Evolutionary conservation across 2,329 filamentous ascomycete species (phyloP).

Genomic region (Ceratocystis harringtonii): DNA sequence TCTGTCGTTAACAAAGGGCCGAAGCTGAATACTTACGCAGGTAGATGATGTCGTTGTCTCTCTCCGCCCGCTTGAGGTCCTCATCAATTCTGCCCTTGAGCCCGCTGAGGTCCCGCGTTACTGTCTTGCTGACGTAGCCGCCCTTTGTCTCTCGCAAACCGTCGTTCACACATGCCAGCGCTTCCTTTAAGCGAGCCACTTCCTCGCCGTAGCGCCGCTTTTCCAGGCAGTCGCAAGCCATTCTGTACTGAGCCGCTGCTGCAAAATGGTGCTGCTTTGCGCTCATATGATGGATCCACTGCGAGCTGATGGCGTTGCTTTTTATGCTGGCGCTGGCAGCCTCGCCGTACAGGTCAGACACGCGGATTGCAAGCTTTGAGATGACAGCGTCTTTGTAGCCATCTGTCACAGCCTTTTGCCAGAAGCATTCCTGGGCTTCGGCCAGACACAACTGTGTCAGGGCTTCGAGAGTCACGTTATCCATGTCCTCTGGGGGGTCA

Average conservation of each 20-base stretch:
- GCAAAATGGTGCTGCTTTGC: conserved; percentile 97
- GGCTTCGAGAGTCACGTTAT: conserved; percentile 69
- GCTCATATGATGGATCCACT: conserved; percentile 96
- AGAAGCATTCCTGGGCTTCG: conserved; percentile 93
- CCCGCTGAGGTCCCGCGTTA: conserved; percentile 67
- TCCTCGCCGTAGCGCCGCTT: conserved; percentile 93
- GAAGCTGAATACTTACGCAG: conserved; percentile 37
- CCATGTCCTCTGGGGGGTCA: conserved; percentile 89
- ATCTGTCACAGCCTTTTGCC: conserved; percentile 93
- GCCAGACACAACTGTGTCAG: conserved; percentile 73
- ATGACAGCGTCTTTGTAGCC: conserved; percentile 84
- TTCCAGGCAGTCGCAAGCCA: conserved; percentile 79
- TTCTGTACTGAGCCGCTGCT: conserved; percentile 82
- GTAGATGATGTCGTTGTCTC: conserved; percentile 94
- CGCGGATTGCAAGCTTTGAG: conserved; percentile 73
- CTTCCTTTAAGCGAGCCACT: conserved; percentile 71
- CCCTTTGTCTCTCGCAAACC: conserved; percentile 66
- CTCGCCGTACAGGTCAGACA: conserved; percentile 77
- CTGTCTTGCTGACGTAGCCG: conserved; percentile 62
- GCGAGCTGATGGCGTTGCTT: conserved; percentile 75
- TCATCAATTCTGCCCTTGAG: conserved; percentile 72
- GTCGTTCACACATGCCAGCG: conserved; percentile 67
- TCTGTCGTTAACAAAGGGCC: not conserved
- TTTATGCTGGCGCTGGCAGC: conserved; percentile 77
- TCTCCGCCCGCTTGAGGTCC: conserved; percentile 81